Evolutionary conservation across 305 asterid genomes (phyloP), one percentile per base, ranked within the genome.

Genomic region (Plantago lanceolata): DNA sequence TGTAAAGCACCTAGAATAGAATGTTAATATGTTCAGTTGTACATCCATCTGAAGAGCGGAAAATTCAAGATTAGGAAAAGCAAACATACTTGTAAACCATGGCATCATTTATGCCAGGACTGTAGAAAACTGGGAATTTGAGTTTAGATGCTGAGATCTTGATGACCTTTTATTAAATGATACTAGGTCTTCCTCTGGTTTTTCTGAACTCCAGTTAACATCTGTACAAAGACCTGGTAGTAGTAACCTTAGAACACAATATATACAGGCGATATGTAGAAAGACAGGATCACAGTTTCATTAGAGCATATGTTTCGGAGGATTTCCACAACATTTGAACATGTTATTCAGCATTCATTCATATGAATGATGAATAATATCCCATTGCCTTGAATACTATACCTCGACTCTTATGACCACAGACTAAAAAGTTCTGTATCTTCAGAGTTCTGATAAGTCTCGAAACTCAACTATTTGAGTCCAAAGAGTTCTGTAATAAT

Each of bases 1-100:
- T 63, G 58, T 64, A 55, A 19, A 40, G 64, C 58, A 57, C 59
- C 44, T 62, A 59, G 50, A 68, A 47, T 58, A 71, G 58, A 72
- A 59, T 66, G 75, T 70, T 56, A 20, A 70, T 8, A 8, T 17
- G 35, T 57, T 24, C 15, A 1, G 48, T 31, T 33, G 51, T 19
- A 8, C 59, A 43, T 16, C 11, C 43, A 52, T 50, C 37, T 50
- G 60, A 37, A 24, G 37, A 35, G 53, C 28, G 24, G 69, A 61
- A 37, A 58, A 57, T 33, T 3, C 53, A 14, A 68, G 61, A 29
- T 59, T 35, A 35, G 43, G 43, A 35, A 35, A 35, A 20, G 44
- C n/a, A 57, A 16, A 29, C 19, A 51, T 56, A 29, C 58, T 20
- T 62, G 68, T 63, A 65, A 58, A 44, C 5, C 43, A 26, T 6